Evolutionary conservation across 179 eudicot species (phyloP).

Genomic region (Silene coronaria): DNA sequence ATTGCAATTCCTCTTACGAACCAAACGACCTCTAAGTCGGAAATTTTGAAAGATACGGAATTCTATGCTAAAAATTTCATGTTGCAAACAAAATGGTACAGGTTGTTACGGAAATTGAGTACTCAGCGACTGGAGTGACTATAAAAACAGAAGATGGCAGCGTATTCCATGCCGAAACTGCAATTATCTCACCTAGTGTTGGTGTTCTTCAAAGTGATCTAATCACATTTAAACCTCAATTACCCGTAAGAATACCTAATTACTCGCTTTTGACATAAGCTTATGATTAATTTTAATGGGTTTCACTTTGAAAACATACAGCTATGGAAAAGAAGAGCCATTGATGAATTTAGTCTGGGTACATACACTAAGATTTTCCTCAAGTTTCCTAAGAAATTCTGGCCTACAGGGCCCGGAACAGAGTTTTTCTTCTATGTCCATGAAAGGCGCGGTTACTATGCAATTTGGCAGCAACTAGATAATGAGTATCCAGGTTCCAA

Average conservation of each 20-base stretch:
- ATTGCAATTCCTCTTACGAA: too few relatives aligned
- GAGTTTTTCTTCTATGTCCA: conserved; percentile 26
- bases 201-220: conserved; percentile 32
- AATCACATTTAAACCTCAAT: conserved; percentile 19
- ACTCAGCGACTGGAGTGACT: conserved; percentile 14
- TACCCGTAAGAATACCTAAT: conserved; percentile 16
- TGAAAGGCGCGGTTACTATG: conserved; percentile 27
- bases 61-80: too few relatives aligned
- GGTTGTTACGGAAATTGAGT: conserved; percentile 23
- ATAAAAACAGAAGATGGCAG: conserved; percentile 27
- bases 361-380: conserved; percentile 25
- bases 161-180: conserved; percentile 13
- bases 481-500: conserved; percentile 27
- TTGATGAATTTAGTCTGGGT: conserved; percentile 14
- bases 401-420: conserved; percentile 25
- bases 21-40: too few relatives aligned
- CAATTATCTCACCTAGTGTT: conserved; percentile 22
- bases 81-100: not conserved
- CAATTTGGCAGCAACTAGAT: conserved; percentile 36
- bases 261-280: not conserved
- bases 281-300: not conserved
- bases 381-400: conserved; percentile 23
- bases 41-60: too few relatives aligned
- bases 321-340: conserved; percentile 22
- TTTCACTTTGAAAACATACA: not conserved